Percentiles rank a stretch among this genome's conserved stretches.
These are phyloP conservation scores for Barnettozyma hawaiiensis DNA, from an alignment of 1,139 yeast species.

Conservation along the genomic window DNA sequence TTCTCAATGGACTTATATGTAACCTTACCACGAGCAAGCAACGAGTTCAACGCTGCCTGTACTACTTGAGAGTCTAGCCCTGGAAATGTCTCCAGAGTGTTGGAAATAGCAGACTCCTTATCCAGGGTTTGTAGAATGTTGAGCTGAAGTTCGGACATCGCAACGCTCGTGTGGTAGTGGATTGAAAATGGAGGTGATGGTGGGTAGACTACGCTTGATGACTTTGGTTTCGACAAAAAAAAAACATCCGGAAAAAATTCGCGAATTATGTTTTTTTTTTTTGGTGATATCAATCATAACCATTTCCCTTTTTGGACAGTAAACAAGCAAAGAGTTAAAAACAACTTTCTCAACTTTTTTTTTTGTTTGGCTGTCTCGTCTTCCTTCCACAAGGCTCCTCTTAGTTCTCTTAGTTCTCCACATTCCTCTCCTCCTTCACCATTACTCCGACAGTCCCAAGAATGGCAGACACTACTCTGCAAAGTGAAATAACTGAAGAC, in stretches of 20 bases:
- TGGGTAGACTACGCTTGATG: too few relatives aligned
- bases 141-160: slow-evolving; percentile 36
- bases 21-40: slow-evolving; percentile 81
- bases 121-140: slow-evolving; percentile 57
- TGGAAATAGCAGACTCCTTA: slow-evolving; percentile 52
- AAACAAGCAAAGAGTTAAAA: too few relatives aligned
- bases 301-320: not conserved
- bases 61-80: slow-evolving; percentile 46
- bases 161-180: not conserved
- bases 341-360: not conserved
- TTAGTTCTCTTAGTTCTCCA: not conserved
- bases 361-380: too few relatives aligned
- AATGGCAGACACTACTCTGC: not conserved
- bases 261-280: too few relatives aligned
- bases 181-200: too few relatives aligned
- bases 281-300: not conserved
- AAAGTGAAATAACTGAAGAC: slow-evolving; percentile 7
- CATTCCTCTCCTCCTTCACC: too few relatives aligned
- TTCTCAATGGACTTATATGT: slow-evolving; percentile 67
- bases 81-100: slow-evolving; percentile 57
- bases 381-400: too few relatives aligned
- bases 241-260: not conserved
- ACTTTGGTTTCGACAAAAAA: not conserved
- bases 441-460: too few relatives aligned
- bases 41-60: slow-evolving; percentile 78